Evolutionary conservation across 345 rosid species (phyloP).

Genomic region (Odontarrhena argentea): DNA sequence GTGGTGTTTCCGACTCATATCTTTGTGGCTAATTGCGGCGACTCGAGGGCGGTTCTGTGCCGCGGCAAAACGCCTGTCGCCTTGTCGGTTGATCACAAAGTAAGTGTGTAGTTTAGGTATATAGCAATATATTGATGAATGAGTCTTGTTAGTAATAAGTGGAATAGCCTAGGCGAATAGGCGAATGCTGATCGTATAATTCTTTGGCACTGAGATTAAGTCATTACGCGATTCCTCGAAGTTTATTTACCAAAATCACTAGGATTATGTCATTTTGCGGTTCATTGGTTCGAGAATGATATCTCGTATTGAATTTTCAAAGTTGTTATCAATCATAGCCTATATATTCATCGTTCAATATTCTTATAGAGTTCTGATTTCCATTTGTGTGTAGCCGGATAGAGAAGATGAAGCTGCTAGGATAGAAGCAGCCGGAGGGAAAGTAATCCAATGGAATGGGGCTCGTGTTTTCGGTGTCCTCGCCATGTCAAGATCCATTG

Average conservation of each 20-base stretch:
- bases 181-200: background rate
- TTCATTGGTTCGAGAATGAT: background rate
- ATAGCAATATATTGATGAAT: background rate
- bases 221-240: too few relatives aligned
- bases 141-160: conserved; percentile 8
- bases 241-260: background rate
- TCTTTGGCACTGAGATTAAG: background rate
- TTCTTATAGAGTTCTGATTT: conserved; percentile 18
- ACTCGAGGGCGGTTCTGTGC: conserved; percentile 77
- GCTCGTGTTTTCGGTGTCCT: conserved; percentile 78
- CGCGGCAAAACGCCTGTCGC: conserved; percentile 63
- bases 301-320: background rate
- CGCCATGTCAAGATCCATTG: conserved; percentile 91
- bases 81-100: conserved; percentile 75
- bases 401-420: conserved; percentile 76
- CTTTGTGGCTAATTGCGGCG: conserved; percentile 76
- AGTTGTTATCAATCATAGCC: conserved; percentile 3
- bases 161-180: background rate
- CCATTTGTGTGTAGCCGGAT: conserved; percentile 60
- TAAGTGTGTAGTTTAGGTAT: conserved; percentile 28
- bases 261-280: background rate
- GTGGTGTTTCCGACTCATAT: conserved; percentile 59
- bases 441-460: conserved; percentile 79
- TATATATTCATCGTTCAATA: conserved; percentile 2
- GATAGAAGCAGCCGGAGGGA: conserved; percentile 82